A percentile compares a stretch with the other conserved stretches of the same genome.
phyloP scores from a whole-genome alignment of 495 filamentous ascomycete species.

The Bacidia gigantensis region DNA sequence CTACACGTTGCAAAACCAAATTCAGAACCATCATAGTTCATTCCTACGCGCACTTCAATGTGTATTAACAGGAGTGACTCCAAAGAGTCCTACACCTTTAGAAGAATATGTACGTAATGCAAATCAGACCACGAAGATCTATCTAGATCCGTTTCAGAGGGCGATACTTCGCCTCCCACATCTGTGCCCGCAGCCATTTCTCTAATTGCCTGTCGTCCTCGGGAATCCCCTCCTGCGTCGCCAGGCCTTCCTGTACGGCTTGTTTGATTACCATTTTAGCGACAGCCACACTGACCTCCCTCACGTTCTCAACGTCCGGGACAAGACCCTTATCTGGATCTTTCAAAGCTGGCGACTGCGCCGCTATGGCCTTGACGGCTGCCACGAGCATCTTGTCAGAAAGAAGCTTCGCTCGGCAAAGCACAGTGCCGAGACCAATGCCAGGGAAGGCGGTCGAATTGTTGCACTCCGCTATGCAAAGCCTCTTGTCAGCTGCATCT shows the following conservation, averaged over 20 bases:
- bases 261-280: constrained; percentile 65
- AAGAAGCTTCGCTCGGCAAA: constrained; percentile 46
- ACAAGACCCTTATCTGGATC: constrained; percentile 45
- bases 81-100: constrained; percentile 17
- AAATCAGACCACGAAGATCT: too few relatives aligned
- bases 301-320: constrained; percentile 62
- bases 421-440: constrained; percentile 67
- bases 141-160: constrained; percentile 42
- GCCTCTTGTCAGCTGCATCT: background rate
- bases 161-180: constrained; percentile 74
- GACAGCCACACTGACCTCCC: constrained; percentile 63
- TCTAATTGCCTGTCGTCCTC: constrained; percentile 40
- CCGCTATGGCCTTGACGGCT: constrained; percentile 59
- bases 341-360: constrained; percentile 52
- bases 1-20: constrained; percentile 14
- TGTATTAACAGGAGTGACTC: constrained; percentile 15
- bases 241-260: constrained; percentile 55
- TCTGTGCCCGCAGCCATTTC: constrained; percentile 76
- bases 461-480: constrained; percentile 61
- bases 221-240: constrained; percentile 47
- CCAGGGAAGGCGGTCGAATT: constrained; percentile 80
- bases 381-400: constrained; percentile 73
- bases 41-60: constrained; percentile 2
- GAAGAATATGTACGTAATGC: too few relatives aligned
- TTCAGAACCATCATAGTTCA: constrained; percentile 21